Evolutionary conservation across 768 basidiomycete species (phyloP).

Genomic region (Cyclocybe cylindracea): DNA sequence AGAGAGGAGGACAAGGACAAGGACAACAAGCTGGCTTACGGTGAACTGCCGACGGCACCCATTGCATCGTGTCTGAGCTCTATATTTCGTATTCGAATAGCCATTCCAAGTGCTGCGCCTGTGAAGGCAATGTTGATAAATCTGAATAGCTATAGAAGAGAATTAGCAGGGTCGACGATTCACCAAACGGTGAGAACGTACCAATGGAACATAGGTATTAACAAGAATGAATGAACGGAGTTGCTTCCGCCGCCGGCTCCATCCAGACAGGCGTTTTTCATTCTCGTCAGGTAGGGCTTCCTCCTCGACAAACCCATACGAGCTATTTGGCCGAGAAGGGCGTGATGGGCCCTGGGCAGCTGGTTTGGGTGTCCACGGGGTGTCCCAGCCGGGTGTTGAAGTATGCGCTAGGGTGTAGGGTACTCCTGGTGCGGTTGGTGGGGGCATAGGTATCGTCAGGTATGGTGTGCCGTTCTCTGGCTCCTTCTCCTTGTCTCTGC

Average conservation of each 20-base stretch:
- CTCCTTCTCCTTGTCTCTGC: slow-evolving; percentile 34
- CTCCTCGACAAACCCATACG: slow-evolving; percentile 28
- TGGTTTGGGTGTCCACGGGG: slow-evolving; percentile 59
- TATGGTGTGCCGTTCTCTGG: slow-evolving; percentile 11
- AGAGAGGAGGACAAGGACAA: not conserved
- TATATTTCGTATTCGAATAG: slow-evolving; percentile 66
- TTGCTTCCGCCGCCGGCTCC: slow-evolving; percentile 42
- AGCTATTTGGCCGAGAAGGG: slow-evolving; percentile 25
- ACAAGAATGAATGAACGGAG: slow-evolving; percentile 68
- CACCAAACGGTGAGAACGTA: slow-evolving; percentile 31
- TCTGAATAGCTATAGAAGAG: slow-evolving; percentile 67
- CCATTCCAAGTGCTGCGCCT: slow-evolving; percentile 74
- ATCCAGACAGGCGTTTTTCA: slow-evolving; percentile 25
- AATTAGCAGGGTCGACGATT: slow-evolving; percentile 6
- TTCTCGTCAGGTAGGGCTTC: slow-evolving; percentile 26
- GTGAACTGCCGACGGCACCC: slow-evolving; percentile 82
- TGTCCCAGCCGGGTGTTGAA: slow-evolving; percentile 65
- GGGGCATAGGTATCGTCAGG: slow-evolving; percentile 34
- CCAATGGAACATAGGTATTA: slow-evolving; percentile 80
- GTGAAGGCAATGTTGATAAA: slow-evolving; percentile 85
- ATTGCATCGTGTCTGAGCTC: slow-evolving; percentile 52
- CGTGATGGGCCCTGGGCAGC: slow-evolving; percentile 39
- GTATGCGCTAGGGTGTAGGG: slow-evolving; percentile 57
- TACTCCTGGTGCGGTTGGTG: slow-evolving; percentile 31
- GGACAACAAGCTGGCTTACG: too few relatives aligned